Evolutionary conservation across 345 rosid genomes (phyloP).

Genomic region (Stellera chamaejasme): DNA sequence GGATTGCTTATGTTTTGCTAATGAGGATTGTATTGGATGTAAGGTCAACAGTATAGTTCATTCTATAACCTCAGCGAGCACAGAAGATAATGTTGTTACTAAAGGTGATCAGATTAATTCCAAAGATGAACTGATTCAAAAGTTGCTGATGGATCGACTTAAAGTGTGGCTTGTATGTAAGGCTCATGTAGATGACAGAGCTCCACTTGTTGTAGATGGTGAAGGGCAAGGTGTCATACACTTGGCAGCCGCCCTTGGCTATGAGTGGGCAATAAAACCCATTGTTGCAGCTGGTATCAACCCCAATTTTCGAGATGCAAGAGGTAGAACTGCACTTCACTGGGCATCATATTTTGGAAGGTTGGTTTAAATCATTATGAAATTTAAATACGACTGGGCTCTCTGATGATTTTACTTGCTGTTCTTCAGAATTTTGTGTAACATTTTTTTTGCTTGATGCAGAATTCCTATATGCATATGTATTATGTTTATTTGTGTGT

Average conservation of each 20-base stretch:
- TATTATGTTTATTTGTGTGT: not conserved
- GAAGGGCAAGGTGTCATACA: slow-evolving; percentile 61
- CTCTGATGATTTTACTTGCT: too few relatives aligned
- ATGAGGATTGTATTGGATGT: slow-evolving; percentile 31
- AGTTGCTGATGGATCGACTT: slow-evolving; percentile 41
- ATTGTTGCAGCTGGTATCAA: slow-evolving; percentile 42
- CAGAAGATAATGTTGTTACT: slow-evolving; percentile 11
- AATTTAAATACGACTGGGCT: too few relatives aligned
- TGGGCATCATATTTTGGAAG: slow-evolving; percentile 71
- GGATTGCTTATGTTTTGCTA: slow-evolving; percentile 26
- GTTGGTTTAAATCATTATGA: slow-evolving; percentile 15
- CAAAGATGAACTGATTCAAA: slow-evolving; percentile 32
- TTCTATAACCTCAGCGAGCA: slow-evolving; percentile 12
- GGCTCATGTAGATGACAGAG: slow-evolving; percentile 44
- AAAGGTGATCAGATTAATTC: slow-evolving; percentile 9
- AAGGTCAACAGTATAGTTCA: slow-evolving; percentile 25
- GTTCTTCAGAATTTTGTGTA: too few relatives aligned
- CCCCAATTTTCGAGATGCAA: slow-evolving; percentile 51
- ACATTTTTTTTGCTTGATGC: too few relatives aligned
- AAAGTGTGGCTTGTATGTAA: slow-evolving; percentile 41
- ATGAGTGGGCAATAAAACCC: slow-evolving; percentile 46
- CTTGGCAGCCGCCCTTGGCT: slow-evolving; percentile 59
- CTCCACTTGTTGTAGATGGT: slow-evolving; percentile 35
- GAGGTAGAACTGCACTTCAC: slow-evolving; percentile 56
- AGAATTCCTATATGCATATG: too few relatives aligned